Evolutionary conservation across 768 basidiomycete genomes (phyloP).

Genomic region (Boletus rubroflammeus): DNA sequence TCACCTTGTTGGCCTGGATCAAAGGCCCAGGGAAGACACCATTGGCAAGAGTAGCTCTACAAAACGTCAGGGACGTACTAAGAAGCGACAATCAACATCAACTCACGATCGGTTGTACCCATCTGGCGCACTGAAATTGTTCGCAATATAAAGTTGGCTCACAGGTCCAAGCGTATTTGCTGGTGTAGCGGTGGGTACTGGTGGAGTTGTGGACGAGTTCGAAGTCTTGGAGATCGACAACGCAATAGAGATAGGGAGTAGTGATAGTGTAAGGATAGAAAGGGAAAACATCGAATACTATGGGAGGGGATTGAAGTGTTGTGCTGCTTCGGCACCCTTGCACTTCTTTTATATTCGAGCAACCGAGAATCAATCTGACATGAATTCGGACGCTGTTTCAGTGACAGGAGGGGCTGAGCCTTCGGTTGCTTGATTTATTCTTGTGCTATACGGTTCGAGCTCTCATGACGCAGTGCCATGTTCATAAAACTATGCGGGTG

Average conservation of each 20-base stretch:
- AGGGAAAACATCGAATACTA: conserved; percentile 3
- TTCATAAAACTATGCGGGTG: background rate
- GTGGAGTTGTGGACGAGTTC: background rate
- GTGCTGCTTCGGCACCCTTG: too few relatives aligned
- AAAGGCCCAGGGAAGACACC: conserved; percentile 47
- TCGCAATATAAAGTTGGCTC: conserved; percentile 33
- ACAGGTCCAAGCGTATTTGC: conserved; percentile 17
- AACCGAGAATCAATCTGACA: background rate
- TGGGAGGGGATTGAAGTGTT: background rate
- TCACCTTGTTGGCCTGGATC: conserved; percentile 38
- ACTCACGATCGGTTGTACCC: conserved; percentile 41
- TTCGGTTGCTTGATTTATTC: background rate
- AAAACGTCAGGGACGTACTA: background rate
- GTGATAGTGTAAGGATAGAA: conserved; percentile 3
- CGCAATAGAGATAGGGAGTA: conserved; percentile 8
- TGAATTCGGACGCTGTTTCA: background rate
- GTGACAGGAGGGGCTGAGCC: background rate
- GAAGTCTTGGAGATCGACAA: background rate
- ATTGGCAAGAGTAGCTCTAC: conserved; percentile 41
- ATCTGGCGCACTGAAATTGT: conserved; percentile 44
- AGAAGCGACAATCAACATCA: background rate
- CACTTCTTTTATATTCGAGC: conserved; percentile 8
- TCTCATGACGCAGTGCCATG: background rate
- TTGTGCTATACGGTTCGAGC: background rate
- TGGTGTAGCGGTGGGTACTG: background rate